Evolutionary conservation across 306 rosid species (phyloP), one percentile per base, ranked within the genome.

Genomic region (Erythrophleum fordii): DNA sequence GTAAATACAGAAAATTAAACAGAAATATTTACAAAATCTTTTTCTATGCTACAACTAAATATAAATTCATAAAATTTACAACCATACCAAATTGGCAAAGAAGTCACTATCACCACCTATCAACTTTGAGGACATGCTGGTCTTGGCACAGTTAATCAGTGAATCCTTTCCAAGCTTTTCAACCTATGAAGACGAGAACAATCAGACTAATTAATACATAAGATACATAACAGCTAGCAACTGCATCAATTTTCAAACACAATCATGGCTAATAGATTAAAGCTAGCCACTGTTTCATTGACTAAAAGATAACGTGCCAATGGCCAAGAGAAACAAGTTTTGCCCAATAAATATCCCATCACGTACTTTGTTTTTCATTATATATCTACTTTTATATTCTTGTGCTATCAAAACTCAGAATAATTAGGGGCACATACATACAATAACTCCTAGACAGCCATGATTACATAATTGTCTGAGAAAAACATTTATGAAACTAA

Each of bases 41-140:
- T 53, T 34, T 71, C 46, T 44, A 26, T 46, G 52, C 34, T 60
- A 20, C 64, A 67, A 71, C n/a, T 42, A 64, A 53, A 62, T 35
- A 77, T 35, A 73, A 46, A 62, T 23, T 11, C 39, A 74, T 48
- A 7, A 16, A n/a, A 69, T 55, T 34, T 18, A 77, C 73, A 55
- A 62, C 70, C 90, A 49, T 93, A 96, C 99, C 97, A 96, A 84
- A 79, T 83, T 88, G 16, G 97, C 97, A 85, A 96, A 96, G 91
- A 90, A 93, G 81, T 92, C 97, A 72, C 97, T 86, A 75, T 96
- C 99, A 39, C 92, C 91, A n/a, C 97, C 89, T 82, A 96, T 96
- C 93, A 96, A 89, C 90, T 96, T 96, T 42, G 99, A 93, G 72
- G 99, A 96, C 98, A 96, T 96, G 88, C 98, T 92, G 84, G 98